phyloP scores from a whole-genome alignment of 1,139 yeast genomes.

The Zygosaccharomyces pseudobailii region DNA sequence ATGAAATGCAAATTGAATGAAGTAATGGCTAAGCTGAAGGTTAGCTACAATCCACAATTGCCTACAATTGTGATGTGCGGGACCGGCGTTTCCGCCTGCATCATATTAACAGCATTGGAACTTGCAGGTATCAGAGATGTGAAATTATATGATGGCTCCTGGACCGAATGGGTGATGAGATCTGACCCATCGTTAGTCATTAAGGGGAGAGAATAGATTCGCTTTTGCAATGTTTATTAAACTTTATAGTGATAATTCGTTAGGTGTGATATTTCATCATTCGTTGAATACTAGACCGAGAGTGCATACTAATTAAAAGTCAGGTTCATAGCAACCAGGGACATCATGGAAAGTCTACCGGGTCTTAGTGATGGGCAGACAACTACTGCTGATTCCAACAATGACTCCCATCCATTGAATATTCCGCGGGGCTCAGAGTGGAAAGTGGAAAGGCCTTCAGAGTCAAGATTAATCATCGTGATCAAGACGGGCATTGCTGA shows the following conservation, averaged over 20 bases:
- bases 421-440: conserved; percentile 62
- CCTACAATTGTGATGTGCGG: conserved; percentile 89
- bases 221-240: not conserved
- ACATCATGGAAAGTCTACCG: conserved; percentile 21
- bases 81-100: conserved; percentile 90
- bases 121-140: conserved; percentile 50
- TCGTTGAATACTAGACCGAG: too few species aligned
- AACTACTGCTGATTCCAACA: conserved; percentile 14
- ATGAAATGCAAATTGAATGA: conserved; percentile 21
- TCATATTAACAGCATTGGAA: conserved; percentile 66
- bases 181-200: conserved; percentile 34
- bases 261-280: not conserved
- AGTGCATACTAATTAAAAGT: too few species aligned
- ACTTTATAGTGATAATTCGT: conserved; percentile 5
- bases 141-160: conserved; percentile 86
- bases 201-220: conserved; percentile 26
- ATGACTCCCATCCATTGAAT: conserved; percentile 18
- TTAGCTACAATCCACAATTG: conserved; percentile 41
- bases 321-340: too few species aligned
- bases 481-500: conserved; percentile 73
- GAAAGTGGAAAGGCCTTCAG: conserved; percentile 73
- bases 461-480: conserved; percentile 51
- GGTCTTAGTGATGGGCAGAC: conserved; percentile 17
- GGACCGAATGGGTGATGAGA: conserved; percentile 59
- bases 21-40: conserved; percentile 15